Evolutionary conservation across 2,329 filamentous ascomycete species (phyloP).

Genomic region (Talaromyces pinophilus): DNA sequence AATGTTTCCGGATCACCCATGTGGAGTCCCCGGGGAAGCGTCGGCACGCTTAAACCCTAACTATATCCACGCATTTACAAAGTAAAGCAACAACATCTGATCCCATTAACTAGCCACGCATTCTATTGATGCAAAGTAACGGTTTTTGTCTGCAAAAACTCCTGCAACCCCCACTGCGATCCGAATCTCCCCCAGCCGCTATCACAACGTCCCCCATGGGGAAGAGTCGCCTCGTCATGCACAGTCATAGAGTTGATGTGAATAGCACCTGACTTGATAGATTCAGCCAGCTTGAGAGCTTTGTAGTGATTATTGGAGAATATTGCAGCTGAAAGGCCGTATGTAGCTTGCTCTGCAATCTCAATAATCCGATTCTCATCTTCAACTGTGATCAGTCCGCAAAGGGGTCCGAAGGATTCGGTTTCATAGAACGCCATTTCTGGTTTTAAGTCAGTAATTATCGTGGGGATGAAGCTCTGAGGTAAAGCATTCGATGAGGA

Average conservation of each 20-base stretch:
- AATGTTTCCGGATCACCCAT: not conserved
- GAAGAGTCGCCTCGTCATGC: conserved; percentile 61
- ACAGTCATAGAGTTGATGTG: conserved; percentile 66
- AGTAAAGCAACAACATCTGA: not conserved
- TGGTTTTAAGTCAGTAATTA: not conserved
- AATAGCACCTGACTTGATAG: conserved; percentile 49
- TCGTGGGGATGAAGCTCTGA: not conserved
- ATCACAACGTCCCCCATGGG: conserved; percentile 63
- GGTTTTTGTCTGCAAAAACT: conserved; percentile 62
- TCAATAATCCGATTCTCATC: not conserved
- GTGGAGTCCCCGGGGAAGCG: not conserved
- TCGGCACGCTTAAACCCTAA: not conserved
- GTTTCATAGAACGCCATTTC: conserved; percentile 1
- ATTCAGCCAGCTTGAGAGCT: not conserved
- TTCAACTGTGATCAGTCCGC: not conserved
- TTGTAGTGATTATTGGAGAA: not conserved
- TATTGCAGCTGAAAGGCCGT: not conserved
- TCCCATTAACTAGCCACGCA: not conserved
- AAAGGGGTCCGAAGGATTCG: not conserved
- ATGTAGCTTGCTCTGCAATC: not conserved
- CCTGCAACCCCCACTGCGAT: conserved; percentile 50
- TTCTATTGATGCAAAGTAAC: conserved; percentile 35
- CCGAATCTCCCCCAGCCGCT: conserved; percentile 63
- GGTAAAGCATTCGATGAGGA: not conserved
- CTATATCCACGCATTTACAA: not conserved